phyloP scores from a whole-genome alignment of 306 rosid genomes.

The Lotus japonicus region DNA sequence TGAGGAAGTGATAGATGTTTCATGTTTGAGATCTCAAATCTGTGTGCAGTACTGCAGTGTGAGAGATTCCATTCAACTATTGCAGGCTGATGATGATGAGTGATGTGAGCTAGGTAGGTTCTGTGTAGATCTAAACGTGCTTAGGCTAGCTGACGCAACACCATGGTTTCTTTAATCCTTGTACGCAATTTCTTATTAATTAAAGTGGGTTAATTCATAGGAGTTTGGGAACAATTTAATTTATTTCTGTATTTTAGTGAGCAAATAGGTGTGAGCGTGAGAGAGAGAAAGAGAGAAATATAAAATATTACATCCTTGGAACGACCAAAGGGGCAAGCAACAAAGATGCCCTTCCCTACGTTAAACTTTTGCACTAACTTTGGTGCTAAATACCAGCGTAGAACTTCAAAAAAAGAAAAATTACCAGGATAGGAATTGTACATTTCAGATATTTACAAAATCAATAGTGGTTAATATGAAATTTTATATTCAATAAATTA shows the following conservation, averaged over 20 bases:
- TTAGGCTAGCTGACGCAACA: conserved; percentile 42
- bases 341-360: conserved; percentile 32
- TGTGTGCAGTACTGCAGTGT: too few relatives aligned
- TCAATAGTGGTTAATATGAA: too few relatives aligned
- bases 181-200: conserved; percentile 9
- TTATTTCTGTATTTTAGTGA: background rate
- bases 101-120: conserved; percentile 21
- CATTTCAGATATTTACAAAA: too few relatives aligned
- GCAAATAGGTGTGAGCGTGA: background rate
- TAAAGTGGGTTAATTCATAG: conserved; percentile 19
- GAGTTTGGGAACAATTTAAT: conserved; percentile 15
- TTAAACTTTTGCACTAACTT: conserved; percentile 22
- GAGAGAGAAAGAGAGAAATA: background rate
- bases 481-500: too few relatives aligned
- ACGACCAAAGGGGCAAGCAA: conserved; percentile 26
- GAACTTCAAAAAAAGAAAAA: too few relatives aligned
- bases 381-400: conserved; percentile 21
- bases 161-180: conserved; percentile 4
- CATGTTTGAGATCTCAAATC: conserved; percentile 26
- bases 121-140: conserved; percentile 25
- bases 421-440: too few relatives aligned
- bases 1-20: background rate
- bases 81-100: conserved; percentile 13
- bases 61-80: conserved; percentile 28
- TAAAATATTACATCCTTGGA: conserved; percentile 6